phyloP scores from a whole-genome alignment of 192 early-diverging fungal species.

The Coemansia sp. region DNA sequence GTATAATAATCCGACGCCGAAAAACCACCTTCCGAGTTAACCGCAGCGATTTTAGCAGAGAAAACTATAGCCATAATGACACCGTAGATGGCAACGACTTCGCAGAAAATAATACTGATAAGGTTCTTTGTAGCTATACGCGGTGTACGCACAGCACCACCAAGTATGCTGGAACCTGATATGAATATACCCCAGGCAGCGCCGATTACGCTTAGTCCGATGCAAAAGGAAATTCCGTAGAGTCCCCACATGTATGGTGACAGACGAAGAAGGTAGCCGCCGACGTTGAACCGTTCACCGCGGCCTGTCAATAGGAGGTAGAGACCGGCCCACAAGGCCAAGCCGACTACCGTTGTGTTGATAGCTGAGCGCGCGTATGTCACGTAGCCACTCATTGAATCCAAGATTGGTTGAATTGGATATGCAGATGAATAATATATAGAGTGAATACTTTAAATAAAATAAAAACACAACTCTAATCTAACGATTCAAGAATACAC shows the following conservation, averaged over 20 bases:
- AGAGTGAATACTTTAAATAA: no score
- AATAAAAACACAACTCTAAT: no score
- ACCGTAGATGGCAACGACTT: slow-evolving; percentile 99
- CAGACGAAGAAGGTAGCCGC: slow-evolving; percentile 70
- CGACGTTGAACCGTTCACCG: slow-evolving; percentile 87
- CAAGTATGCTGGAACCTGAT: slow-evolving; percentile 85
- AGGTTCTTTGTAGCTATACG: slow-evolving; percentile 96
- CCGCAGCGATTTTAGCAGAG: slow-evolving; percentile 75
- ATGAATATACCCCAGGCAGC: slow-evolving; percentile 98
- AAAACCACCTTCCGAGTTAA: slow-evolving; percentile 51
- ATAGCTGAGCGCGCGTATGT: slow-evolving; percentile 27
- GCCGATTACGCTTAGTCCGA: slow-evolving; percentile 86
- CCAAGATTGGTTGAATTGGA: no score
- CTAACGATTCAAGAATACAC: no score
- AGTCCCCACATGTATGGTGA: slow-evolving; percentile 90
- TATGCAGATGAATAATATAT: no score
- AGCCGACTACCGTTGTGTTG: slow-evolving; percentile 3
- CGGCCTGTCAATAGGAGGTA: slow-evolving; percentile 87
- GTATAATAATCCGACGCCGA: slow-evolving; percentile 71
- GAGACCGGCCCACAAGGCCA: slow-evolving; percentile 56
- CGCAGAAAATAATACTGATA: slow-evolving; percentile 98
- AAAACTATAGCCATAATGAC: slow-evolving; percentile 98
- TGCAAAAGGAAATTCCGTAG: slow-evolving; percentile 79
- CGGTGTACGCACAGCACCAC: slow-evolving; percentile 85
- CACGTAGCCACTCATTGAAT: slow-evolving; percentile 14